Evolutionary conservation across 345 rosid genomes (phyloP).

Genomic region (Citrus trifoliata): DNA sequence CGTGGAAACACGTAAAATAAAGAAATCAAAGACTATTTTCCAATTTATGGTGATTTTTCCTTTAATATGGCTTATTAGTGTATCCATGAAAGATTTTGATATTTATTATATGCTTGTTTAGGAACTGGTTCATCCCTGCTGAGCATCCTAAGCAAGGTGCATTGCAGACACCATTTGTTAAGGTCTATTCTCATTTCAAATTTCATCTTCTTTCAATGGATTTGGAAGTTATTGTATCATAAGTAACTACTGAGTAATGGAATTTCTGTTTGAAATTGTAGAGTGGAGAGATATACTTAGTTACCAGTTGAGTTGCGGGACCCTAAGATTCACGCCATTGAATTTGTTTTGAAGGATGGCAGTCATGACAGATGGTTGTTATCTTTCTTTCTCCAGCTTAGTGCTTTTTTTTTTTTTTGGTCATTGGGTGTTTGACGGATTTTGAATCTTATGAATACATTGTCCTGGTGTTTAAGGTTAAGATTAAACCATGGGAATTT

Average conservation of each 20-base stretch:
- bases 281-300: conserved; percentile 40
- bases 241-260: neutral
- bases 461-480: conserved; percentile 35
- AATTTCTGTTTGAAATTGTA: conserved; percentile 19
- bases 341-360: conserved; percentile 62
- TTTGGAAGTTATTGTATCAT: conserved; percentile 3
- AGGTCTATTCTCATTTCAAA: conserved; percentile 20
- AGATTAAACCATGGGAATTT: conserved; percentile 52
- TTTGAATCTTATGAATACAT: conserved; percentile 3
- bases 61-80: neutral
- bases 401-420: neutral
- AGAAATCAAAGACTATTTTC: neutral
- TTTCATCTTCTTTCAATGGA: neutral
- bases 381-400: conserved; percentile 2
- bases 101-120: conserved; percentile 15
- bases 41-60: neutral
- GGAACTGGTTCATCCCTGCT: conserved; percentile 54
- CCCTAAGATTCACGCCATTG: conserved; percentile 44
- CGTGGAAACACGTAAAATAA: conserved; percentile 44
- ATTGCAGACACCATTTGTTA: conserved; percentile 52
- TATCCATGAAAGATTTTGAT: neutral
- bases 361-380: conserved; percentile 49
- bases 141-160: conserved; percentile 54
- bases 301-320: conserved; percentile 53
- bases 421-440: conserved; percentile 3